These are phyloP conservation scores for Penicillium sp. DNA, from an alignment of 2,329 filamentous ascomycete genomes.

Conservation along the genomic window DNA sequence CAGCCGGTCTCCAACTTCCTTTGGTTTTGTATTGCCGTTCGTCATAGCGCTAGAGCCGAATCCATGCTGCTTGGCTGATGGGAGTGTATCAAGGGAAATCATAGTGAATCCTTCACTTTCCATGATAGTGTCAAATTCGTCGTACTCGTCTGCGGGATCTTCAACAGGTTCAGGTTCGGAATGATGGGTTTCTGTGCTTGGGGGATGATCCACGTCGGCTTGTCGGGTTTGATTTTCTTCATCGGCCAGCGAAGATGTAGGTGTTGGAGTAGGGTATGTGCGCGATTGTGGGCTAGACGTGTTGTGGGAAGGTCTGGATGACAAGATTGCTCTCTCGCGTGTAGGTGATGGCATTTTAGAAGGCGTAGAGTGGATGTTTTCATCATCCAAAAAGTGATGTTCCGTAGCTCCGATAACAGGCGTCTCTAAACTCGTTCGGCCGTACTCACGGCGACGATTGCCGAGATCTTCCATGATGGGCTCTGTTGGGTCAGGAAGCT, in stretches of 20 bases:
- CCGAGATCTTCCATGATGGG: conserved; percentile 5
- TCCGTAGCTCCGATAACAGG: conserved; percentile 31
- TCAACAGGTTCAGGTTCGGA: not conserved
- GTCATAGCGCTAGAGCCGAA: conserved; percentile 34
- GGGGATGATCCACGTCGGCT: not conserved
- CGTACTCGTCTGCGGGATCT: conserved; percentile 46
- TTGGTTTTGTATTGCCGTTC: conserved; percentile 25
- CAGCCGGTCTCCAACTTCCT: conserved; percentile 26
- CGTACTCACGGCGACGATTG: conserved; percentile 18
- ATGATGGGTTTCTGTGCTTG: conserved; percentile 11
- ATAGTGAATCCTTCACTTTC: conserved; percentile 59
- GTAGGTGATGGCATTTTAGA: conserved; percentile 36
- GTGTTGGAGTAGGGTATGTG: conserved; percentile 42
- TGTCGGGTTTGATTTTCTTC: conserved; percentile 31
- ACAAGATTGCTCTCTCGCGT: conserved; percentile 25
- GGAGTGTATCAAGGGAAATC: conserved; percentile 55
- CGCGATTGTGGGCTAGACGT: conserved; percentile 35
- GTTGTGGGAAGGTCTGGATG: conserved; percentile 34
- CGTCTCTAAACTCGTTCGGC: conserved; percentile 30
- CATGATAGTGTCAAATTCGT: conserved; percentile 54
- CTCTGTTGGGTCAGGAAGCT: conserved; percentile 22
- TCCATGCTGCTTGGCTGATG: conserved; percentile 47
- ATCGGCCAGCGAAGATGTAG: conserved; percentile 38
- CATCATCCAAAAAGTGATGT: conserved; percentile 26
- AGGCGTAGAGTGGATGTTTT: conserved; percentile 34